A percentile compares a stretch with the other conserved stretches of the same genome.
phyloP scores from a whole-genome alignment of 2,329 filamentous ascomycete genomes.

The Colletotrichum chlorophyti region DNA sequence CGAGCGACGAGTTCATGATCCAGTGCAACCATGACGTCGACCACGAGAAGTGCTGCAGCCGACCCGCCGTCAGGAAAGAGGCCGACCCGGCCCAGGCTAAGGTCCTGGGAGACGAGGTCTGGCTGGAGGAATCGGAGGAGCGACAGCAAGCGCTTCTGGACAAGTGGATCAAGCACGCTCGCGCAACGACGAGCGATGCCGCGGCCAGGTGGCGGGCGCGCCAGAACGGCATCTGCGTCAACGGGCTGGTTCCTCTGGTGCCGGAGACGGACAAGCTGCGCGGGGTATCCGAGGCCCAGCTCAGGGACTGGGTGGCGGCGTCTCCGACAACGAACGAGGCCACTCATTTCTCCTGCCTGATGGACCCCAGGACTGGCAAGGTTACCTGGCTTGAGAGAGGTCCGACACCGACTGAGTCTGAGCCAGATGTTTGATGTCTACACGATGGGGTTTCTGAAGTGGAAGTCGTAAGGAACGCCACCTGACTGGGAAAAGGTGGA shows the following conservation, averaged over 20 bases:
- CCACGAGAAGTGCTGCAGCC: neutral
- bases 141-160: conserved; percentile 13
- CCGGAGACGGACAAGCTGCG: too few relatives aligned
- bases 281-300: conserved; percentile 36
- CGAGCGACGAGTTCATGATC: conserved; percentile 57
- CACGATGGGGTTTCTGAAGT: too few relatives aligned
- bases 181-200: neutral
- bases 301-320: conserved; percentile 55
- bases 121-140: conserved; percentile 38
- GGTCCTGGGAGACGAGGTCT: conserved; percentile 31
- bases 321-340: conserved; percentile 63
- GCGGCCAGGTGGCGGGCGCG: neutral
- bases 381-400: conserved; percentile 48
- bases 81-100: neutral
- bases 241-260: too few relatives aligned
- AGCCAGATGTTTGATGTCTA: too few relatives aligned
- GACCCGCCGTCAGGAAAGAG: neutral
- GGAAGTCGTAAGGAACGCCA: too few relatives aligned
- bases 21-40: conserved; percentile 62
- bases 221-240: conserved; percentile 16
- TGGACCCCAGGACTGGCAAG: conserved; percentile 58
- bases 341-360: conserved; percentile 63
- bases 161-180: conserved; percentile 16
- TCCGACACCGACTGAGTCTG: too few relatives aligned
- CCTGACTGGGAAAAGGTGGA: too few relatives aligned